Base-by-base conservation (phyloP, 1,284 basidiomycete species). In the Puccinia triticina region DNA sequence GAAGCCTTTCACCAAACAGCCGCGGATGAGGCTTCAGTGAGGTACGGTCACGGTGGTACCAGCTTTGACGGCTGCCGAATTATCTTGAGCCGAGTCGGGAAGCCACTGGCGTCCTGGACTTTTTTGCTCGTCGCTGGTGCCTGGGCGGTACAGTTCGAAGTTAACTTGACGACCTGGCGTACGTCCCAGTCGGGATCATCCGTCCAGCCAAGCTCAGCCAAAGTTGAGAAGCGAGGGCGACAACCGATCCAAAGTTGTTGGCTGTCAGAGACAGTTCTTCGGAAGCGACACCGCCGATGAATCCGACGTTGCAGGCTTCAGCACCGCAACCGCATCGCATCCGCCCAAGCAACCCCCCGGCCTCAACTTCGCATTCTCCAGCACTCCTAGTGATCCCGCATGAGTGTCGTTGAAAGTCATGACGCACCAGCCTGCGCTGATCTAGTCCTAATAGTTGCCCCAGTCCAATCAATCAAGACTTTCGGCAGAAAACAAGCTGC, bases 161-260 rank as follows among this genome's bases (percentile, higher is more conserved):
- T 61, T 7, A 34, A n/a, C 59, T 61, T 61, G 59, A 61, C 59
- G 29, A 61, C n/a, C n/a, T n/a, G n/a, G n/a, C n/a, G n/a, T n/a
- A n/a, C 59, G 34, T 34, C 59, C 29, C 29, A 34, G 29, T 16
- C 29, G 2, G 29, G 59, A 61, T 34, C 26, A 61, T 4, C 59
- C 29, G 26, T 34, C 12, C 29, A 14, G 29, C 59, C 26, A 26
- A 59, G 55, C 48, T 50, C 48, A 50, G 48, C 48, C 48, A 21
- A 18, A 5, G n/a, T n/a, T n/a, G n/a, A 26, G 7, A n/a, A 61
- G 14, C 12, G 59, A 12, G 26, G 59, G 59, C 12, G n/a, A 29
- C 29, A 59, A 26, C 55, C 55, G 29, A 61, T 61, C 29, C n/a
- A n/a, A n/a, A 43, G 16, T 61, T 32, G 8, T 12, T 34, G 32